Evolutionary conservation across 2,329 filamentous ascomycete genomes (phyloP).

Genomic region (Myriosclerotinia duriaeana): DNA sequence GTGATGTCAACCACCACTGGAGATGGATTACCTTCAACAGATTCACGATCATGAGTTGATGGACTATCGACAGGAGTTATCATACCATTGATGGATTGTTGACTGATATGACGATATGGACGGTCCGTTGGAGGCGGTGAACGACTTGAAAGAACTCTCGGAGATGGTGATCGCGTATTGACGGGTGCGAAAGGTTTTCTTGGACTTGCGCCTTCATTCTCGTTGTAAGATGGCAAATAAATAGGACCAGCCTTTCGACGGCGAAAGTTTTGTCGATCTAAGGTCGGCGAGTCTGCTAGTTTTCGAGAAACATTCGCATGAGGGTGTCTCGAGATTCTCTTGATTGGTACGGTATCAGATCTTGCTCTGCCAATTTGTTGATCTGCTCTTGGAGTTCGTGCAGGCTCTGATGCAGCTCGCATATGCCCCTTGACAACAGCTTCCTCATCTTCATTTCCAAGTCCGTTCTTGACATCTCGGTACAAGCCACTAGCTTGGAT

Average conservation of each 20-base stretch:
- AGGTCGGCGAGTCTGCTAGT: not conserved
- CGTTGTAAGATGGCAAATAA: not conserved
- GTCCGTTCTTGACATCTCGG: not conserved
- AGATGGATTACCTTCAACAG: not conserved
- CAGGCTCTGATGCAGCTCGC: conserved; percentile 5
- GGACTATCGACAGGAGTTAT: not conserved
- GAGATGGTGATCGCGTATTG: not conserved
- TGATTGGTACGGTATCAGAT: not conserved
- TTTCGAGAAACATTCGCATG: not conserved
- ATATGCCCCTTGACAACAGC: not conserved
- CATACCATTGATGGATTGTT: not conserved
- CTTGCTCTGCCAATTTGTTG: not conserved
- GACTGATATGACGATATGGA: conserved; percentile 20
- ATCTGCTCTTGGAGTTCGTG: not conserved
- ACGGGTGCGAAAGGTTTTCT: not conserved
- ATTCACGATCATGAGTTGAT: not conserved
- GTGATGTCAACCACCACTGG: not conserved
- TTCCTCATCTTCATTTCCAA: conserved; percentile 2
- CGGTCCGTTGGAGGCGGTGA: conserved; percentile 11
- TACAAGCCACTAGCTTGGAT: not conserved
- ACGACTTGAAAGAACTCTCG: not conserved
- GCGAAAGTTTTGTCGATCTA: not conserved
- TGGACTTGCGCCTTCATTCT: not conserved
- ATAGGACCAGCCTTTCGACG: not conserved
- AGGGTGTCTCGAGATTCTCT: not conserved